Conservation (phyloP, 2,329 filamentous ascomycete species). For the Colletotrichum coccodes region DNA sequence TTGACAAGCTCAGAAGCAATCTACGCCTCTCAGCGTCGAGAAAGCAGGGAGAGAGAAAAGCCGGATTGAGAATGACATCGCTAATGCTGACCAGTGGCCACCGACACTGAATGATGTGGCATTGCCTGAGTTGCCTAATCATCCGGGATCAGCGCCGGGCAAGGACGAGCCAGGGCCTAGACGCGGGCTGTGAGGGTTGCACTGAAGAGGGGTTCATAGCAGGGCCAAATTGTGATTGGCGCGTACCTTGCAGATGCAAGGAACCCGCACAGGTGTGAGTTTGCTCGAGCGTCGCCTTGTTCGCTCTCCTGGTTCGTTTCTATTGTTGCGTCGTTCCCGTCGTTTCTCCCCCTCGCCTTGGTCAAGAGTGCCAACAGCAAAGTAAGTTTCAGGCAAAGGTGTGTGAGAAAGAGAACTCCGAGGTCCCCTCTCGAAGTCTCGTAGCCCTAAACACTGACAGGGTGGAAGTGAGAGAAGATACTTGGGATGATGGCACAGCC, state of each 20-base stretch:
- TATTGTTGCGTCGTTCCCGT: background rate
- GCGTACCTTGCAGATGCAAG: conserved; percentile 32
- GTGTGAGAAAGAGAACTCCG: too few species aligned
- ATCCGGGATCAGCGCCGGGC: conserved; percentile 34
- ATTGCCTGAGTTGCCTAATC: conserved; percentile 32
- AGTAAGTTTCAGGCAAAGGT: background rate
- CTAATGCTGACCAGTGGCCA: background rate
- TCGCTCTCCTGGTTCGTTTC: background rate
- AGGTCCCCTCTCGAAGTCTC: background rate
- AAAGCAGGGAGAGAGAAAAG: background rate
- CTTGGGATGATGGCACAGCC: background rate
- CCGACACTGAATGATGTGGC: conserved; percentile 17
- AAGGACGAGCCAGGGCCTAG: background rate
- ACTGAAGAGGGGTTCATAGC: background rate
- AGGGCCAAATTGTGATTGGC: conserved; percentile 25
- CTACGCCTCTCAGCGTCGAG: background rate
- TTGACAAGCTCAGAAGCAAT: conserved; percentile 5
- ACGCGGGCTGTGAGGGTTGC: conserved; percentile 26
- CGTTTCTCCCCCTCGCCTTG: background rate
- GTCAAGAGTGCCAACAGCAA: background rate
- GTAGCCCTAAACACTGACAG: background rate
- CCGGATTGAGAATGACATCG: background rate
- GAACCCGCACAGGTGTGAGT: conserved; percentile 16
- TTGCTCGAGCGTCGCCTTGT: conserved; percentile 12
- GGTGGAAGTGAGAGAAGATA: background rate